phyloP scores from a whole-genome alignment of 116 monocot species.

The Posidonia oceanica region DNA sequence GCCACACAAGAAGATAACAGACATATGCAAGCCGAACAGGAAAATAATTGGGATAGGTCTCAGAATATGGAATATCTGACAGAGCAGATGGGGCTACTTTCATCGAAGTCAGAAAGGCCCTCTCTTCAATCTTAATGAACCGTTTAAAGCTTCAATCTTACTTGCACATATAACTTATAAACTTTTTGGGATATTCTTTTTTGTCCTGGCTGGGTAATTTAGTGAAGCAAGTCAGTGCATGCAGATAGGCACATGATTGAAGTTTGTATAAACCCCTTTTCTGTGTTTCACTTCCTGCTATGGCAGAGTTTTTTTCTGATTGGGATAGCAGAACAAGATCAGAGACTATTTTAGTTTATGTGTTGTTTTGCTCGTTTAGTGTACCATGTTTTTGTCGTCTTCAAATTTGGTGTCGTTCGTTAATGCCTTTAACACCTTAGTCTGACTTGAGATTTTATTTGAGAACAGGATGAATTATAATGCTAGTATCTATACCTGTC shows the following conservation, averaged over 20 bases:
- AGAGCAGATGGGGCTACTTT: slow-evolving; percentile 22
- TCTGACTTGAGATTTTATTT: too few relatives aligned
- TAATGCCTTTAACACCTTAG: too few relatives aligned
- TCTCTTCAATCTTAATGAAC: background rate
- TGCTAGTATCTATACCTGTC: too few relatives aligned
- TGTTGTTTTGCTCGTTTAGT: too few relatives aligned
- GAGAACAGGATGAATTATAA: too few relatives aligned
- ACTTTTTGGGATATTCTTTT: background rate
- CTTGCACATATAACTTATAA: background rate
- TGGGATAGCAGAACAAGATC: too few relatives aligned
- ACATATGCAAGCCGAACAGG: background rate
- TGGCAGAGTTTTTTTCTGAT: too few relatives aligned
- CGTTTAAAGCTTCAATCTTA: background rate
- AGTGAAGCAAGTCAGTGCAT: background rate
- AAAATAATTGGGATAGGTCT: slow-evolving; percentile 4
- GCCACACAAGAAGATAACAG: background rate
- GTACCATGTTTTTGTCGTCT: too few relatives aligned
- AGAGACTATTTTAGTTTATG: too few relatives aligned
- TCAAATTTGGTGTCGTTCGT: too few relatives aligned
- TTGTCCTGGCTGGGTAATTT: background rate
- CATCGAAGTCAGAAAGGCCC: slow-evolving; percentile 6
- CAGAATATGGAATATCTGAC: slow-evolving; percentile 16
- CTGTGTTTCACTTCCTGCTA: too few relatives aligned
- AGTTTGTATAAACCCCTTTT: background rate
- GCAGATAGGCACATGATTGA: background rate